phyloP scores from a whole-genome alignment of 108 stramenopile genomes.

The Conticribra weissflogii region DNA sequence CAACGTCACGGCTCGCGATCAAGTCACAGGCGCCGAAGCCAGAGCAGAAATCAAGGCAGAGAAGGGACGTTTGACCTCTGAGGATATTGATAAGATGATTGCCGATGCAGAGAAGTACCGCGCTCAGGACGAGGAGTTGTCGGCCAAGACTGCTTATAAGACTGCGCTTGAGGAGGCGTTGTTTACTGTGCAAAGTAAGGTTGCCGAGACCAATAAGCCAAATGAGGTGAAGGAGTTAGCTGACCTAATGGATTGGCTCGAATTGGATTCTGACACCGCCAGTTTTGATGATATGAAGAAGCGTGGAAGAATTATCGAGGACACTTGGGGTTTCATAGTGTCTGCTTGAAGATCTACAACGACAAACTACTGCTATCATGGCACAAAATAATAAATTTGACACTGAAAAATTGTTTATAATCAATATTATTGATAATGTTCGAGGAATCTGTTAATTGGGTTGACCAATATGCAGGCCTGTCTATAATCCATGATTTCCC shows the following conservation, averaged over 20 bases:
- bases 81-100: conserved; percentile 93
- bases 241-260: conserved; percentile 82
- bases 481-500: too few relatives aligned
- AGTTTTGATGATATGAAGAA: conserved; percentile 75
- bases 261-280: conserved; percentile 74
- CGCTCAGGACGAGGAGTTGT: conserved; percentile 82
- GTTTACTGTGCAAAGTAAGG: conserved; percentile 65
- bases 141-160: conserved; percentile 63
- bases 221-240: conserved; percentile 65
- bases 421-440: background rate
- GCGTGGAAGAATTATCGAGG: conserved; percentile 63
- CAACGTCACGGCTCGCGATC: conserved; percentile 84
- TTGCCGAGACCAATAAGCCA: conserved; percentile 54
- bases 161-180: conserved; percentile 82
- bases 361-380: too few relatives aligned
- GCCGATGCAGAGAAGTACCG: conserved; percentile 91
- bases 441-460: background rate
- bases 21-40: conserved; percentile 88
- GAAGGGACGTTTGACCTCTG: conserved; percentile 82
- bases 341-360: too few relatives aligned
- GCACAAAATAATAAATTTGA: background rate
- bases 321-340: conserved; percentile 59
- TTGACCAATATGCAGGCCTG: too few relatives aligned
- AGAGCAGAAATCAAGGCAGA: conserved; percentile 88
- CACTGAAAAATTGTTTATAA: background rate